Base-by-base conservation (phyloP, 1,284 basidiomycete genomes). In the Heterobasidion irregulare region DNA sequence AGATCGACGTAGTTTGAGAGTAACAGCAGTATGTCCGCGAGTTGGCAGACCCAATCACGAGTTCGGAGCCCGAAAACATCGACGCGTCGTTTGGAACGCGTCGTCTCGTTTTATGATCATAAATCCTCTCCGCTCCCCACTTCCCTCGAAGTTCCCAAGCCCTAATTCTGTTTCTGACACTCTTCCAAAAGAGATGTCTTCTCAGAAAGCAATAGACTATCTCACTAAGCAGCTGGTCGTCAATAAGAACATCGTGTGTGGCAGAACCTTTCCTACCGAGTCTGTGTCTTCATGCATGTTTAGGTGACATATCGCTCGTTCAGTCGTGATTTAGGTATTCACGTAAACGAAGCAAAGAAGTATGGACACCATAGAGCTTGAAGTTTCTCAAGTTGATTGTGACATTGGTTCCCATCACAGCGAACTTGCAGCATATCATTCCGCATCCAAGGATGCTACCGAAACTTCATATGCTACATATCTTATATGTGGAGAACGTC, bases 261-360 rank as follows among this genome's bases (percentile, higher is more conserved):
- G 15, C 7, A 2, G 33, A 26, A 26, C 26, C 26, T 26, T 26
- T 35, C 46, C 41, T n/a, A 16, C 5, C n/a, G 2, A 6, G 16
- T 43, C 16, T 13, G 16, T 48, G 3, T 9, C 32, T 53, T 34
- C 19, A 45, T 32, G 13, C 6, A 26, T 34, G n/a, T 15, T 3
- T 33, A 56, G 55, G 52, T 56, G 18, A 56, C 55, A 33, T 56
- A 35, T 32, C 51, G 55, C n/a, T 49, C 46, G 15, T 52, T 56
- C 18, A 56, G 55, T 33, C 51, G 55, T 32, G 55, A 38, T 5
- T 36, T 56, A 13, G 48, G 47, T 15, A 26, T 56, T 6, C 55
- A 56, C 13, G 55, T 56, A 26, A 50, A 56, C 43, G 52, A 47
- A 1, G 55, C 55, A 5, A 56, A 56, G 38, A 53, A 49, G 55